Conservation (phyloP, 345 rosid genomes). For the Anastatica hierochuntica region DNA sequence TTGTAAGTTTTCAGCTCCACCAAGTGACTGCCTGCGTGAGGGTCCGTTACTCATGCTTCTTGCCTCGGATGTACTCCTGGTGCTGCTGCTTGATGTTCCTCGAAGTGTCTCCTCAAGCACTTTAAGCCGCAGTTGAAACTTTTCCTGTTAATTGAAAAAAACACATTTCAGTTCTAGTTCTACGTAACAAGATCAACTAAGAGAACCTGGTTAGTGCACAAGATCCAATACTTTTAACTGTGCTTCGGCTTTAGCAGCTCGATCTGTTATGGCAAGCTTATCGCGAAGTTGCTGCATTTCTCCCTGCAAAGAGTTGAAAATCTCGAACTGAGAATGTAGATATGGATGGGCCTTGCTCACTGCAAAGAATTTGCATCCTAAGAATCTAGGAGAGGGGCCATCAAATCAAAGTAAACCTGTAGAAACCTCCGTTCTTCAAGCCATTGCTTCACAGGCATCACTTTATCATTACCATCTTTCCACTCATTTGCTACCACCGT, state of each 20-base stretch:
- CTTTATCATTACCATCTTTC: slow-evolving; percentile 99
- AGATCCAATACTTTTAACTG: slow-evolving; percentile 86
- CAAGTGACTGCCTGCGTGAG: slow-evolving; percentile 92
- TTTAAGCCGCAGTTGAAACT: slow-evolving; percentile 84
- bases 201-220: too few relatives aligned
- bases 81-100: slow-evolving; percentile 56
- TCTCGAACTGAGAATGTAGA: too few relatives aligned
- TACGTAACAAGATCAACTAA: not conserved
- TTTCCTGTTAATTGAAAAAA: slow-evolving; percentile 49
- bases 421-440: slow-evolving; percentile 92
- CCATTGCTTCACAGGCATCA: slow-evolving; percentile 99
- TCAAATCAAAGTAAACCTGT: slow-evolving; percentile 46
- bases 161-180: not conserved
- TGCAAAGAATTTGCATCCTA: not conserved
- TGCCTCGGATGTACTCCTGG: slow-evolving; percentile 49
- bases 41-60: slow-evolving; percentile 79
- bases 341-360: not conserved
- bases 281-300: slow-evolving; percentile 99
- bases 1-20: slow-evolving; percentile 80
- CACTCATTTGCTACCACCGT: slow-evolving; percentile 97
- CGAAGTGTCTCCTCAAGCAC: slow-evolving; percentile 87
- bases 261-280: slow-evolving; percentile 73
- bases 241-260: slow-evolving; percentile 97
- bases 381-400: slow-evolving; percentile 5
- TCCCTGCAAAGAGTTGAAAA: slow-evolving; percentile 66